phyloP scores from a whole-genome alignment of 2,329 filamentous ascomycete species.

The Botrytis deweyae region DNA sequence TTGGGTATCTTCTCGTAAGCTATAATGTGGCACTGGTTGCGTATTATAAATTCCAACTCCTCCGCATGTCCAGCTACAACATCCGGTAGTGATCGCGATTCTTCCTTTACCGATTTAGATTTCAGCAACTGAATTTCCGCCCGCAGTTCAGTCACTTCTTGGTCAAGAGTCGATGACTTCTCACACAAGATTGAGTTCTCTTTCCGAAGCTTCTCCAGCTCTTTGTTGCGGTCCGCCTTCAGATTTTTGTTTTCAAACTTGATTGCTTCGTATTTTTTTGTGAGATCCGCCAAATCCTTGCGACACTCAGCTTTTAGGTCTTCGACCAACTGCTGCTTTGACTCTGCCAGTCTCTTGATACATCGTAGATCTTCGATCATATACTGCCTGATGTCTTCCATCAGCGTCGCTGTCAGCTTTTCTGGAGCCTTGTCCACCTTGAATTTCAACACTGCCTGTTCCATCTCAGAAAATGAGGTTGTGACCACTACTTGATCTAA shows the following conservation, averaged over 20 bases:
- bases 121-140: neutral
- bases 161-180: neutral
- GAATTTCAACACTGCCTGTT: neutral
- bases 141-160: neutral
- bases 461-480: too few relatives aligned
- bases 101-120: too few relatives aligned
- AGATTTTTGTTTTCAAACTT: conserved; percentile 13
- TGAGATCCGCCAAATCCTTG: neutral
- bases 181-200: neutral
- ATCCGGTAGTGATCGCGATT: too few relatives aligned
- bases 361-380: neutral
- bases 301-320: neutral
- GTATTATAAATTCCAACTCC: too few relatives aligned
- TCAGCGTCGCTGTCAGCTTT: neutral
- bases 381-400: neutral
- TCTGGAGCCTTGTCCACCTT: neutral
- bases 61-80: too few relatives aligned
- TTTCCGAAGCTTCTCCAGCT: conserved; percentile 3
- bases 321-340: neutral
- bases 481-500: too few relatives aligned
- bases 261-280: neutral
- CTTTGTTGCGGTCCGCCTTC: conserved; percentile 4
- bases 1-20: too few relatives aligned
- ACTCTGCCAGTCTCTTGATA: neutral
- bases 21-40: too few relatives aligned